Conservation (phyloP, 495 filamentous ascomycete genomes). For the Entonaema liquescens region DNA sequence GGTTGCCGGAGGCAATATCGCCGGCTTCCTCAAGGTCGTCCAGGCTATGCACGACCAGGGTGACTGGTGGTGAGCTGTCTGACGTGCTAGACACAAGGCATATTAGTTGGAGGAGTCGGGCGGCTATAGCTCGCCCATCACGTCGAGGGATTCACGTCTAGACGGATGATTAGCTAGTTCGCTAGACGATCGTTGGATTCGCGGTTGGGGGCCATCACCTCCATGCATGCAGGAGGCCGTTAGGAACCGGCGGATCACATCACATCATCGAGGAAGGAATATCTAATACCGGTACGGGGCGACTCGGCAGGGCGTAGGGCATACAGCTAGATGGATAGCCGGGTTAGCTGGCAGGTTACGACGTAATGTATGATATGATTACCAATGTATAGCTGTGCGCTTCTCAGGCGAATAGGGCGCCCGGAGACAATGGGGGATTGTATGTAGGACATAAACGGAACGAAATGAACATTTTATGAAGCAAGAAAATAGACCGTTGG, state of each 20-base stretch:
- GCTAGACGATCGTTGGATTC: neutral
- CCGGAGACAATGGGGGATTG: neutral
- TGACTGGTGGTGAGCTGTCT: conserved; percentile 80
- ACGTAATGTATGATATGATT: conserved; percentile 1
- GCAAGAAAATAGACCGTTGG: neutral
- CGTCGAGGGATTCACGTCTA: neutral
- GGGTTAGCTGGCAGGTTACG: neutral
- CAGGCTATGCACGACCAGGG: conserved; percentile 95
- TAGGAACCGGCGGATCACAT: neutral
- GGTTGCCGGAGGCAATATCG: conserved; percentile 95
- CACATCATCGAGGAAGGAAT: neutral
- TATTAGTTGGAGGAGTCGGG: neutral
- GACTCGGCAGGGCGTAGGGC: neutral
- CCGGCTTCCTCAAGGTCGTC: conserved; percentile 95
- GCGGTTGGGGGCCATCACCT: neutral
- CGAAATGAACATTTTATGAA: neutral
- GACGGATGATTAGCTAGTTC: neutral
- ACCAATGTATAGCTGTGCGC: neutral
- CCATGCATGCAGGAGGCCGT: conserved; percentile 1
- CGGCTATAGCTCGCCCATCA: neutral
- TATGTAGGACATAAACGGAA: neutral
- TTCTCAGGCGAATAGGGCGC: conserved; percentile 4
- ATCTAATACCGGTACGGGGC: neutral
- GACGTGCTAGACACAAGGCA: neutral
- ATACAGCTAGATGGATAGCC: neutral